A percentile compares a stretch with the other conserved stretches of the same genome.
These are phyloP conservation scores for Candida oleophila DNA, from an alignment of 805 yeast genomes.

Conservation along the genomic window DNA sequence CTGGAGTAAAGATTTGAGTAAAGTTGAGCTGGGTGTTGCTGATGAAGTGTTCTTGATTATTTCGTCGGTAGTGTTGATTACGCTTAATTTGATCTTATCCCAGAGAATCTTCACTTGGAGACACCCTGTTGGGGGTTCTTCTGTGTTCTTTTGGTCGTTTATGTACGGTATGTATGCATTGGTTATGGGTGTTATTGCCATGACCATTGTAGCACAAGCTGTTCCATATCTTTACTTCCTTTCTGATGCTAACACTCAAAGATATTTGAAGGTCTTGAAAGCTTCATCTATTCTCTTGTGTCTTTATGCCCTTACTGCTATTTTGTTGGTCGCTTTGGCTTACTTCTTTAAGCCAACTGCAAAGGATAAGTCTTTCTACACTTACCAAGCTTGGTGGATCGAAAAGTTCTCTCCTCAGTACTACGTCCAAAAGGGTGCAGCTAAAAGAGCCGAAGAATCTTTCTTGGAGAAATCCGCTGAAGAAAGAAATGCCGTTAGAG, in stretches of 20 bases:
- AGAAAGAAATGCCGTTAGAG: conserved; percentile 21
- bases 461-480: conserved; percentile 19
- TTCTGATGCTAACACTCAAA: conserved; percentile 8
- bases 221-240: conserved; percentile 17
- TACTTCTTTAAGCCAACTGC: conserved; percentile 18
- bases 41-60: conserved; percentile 17
- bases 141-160: conserved; percentile 17
- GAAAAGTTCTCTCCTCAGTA: conserved; percentile 18
- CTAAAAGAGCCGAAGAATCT: conserved; percentile 17
- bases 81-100: conserved; percentile 20
- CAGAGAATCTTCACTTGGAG: conserved; percentile 25
- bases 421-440: conserved; percentile 19
- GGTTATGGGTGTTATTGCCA: conserved; percentile 14
- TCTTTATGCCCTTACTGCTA: conserved; percentile 15
- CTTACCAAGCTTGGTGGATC: conserved; percentile 26
- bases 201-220: conserved; percentile 16
- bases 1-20: conserved; percentile 17
- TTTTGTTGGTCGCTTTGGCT: conserved; percentile 16
- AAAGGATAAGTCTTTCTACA: conserved; percentile 19
- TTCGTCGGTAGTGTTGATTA: conserved; percentile 16
- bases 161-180: conserved; percentile 17
- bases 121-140: conserved; percentile 24
- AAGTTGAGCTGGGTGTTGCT: conserved; percentile 15
- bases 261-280: conserved; percentile 18
- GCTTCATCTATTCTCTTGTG: conserved; percentile 15